These are phyloP conservation scores for Hamamelis virginiana DNA, from an alignment of 164 flowering plant genomes.

Conservation along the genomic window DNA sequence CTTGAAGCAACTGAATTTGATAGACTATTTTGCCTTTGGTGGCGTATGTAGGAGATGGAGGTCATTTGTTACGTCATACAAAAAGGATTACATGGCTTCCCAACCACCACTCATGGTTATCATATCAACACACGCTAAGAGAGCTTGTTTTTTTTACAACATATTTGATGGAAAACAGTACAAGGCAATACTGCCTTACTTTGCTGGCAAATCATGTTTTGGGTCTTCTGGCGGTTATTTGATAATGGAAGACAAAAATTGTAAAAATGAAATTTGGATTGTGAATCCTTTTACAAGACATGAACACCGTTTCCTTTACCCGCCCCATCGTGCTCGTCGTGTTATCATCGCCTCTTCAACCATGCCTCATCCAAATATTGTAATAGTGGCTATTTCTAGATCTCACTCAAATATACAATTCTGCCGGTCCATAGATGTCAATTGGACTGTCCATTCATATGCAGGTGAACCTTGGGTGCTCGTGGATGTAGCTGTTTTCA, in stretches of 20 bases:
- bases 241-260: conserved; percentile 1
- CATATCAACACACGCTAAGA: background rate
- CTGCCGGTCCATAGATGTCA: background rate
- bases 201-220: conserved; percentile 2
- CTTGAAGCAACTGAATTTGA: background rate
- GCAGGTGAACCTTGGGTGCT: background rate
- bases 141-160: background rate
- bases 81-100: background rate
- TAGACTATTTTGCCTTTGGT: conserved; percentile 5
- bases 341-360: conserved; percentile 1
- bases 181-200: conserved; percentile 6
- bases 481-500: conserved; percentile 12
- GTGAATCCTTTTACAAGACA: conserved; percentile 12
- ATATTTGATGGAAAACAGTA: conserved; percentile 2
- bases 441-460: background rate
- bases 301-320: conserved; percentile 1
- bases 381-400: background rate
- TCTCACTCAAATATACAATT: background rate
- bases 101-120: background rate
- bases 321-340: background rate
- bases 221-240: conserved; percentile 6
- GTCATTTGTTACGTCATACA: background rate
- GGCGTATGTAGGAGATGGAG: conserved; percentile 14
- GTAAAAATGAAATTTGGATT: conserved; percentile 1
- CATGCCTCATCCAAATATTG: background rate